phyloP scores from a whole-genome alignment of 2,329 filamentous ascomycete genomes.

The Magnaporthiopsis rhizophila region DNA sequence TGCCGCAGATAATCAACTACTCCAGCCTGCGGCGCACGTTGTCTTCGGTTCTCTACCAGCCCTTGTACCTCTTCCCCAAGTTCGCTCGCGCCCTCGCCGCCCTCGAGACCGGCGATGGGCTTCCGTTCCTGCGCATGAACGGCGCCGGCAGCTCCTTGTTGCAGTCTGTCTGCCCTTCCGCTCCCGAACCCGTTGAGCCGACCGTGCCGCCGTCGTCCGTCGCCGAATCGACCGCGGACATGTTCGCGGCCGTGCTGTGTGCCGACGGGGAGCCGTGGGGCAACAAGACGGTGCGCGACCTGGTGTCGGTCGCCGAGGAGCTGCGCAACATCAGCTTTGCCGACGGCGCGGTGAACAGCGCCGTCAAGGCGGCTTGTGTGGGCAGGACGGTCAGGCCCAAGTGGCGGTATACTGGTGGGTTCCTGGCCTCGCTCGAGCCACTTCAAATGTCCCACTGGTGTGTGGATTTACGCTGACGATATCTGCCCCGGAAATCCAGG shows the following conservation, averaged over 20 bases:
- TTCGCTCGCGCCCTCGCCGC: conserved; percentile 35
- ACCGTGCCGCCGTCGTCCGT: conserved; percentile 21
- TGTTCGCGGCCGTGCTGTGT: conserved; percentile 38
- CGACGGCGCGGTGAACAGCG: conserved; percentile 34
- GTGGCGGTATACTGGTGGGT: conserved; percentile 31
- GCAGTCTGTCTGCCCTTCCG: conserved; percentile 20
- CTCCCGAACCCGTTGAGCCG: conserved; percentile 21
- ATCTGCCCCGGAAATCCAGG: conserved; percentile 12
- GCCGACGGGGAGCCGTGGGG: conserved; percentile 28
- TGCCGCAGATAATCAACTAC: conserved; percentile 43
- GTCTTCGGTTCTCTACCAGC: conserved; percentile 34
- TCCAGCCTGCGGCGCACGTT: conserved; percentile 36
- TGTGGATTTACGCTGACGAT: conserved; percentile 8
- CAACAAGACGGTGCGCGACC: conserved; percentile 23
- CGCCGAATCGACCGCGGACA: conserved; percentile 29
- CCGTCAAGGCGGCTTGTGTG: conserved; percentile 31
- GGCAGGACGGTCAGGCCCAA: conserved; percentile 28
- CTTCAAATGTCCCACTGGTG: too few relatives aligned
- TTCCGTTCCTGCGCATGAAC: conserved; percentile 27
- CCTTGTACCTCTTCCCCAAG: conserved; percentile 30
- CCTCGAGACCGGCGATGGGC: conserved; percentile 35
- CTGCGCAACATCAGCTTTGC: conserved; percentile 29
- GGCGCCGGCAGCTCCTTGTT: conserved; percentile 10
- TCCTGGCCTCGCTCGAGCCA: too few relatives aligned
- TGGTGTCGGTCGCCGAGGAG: conserved; percentile 24